These are phyloP conservation scores for Yarrowia sp. DNA, from an alignment of 805 yeast species.

Conservation along the genomic window DNA sequence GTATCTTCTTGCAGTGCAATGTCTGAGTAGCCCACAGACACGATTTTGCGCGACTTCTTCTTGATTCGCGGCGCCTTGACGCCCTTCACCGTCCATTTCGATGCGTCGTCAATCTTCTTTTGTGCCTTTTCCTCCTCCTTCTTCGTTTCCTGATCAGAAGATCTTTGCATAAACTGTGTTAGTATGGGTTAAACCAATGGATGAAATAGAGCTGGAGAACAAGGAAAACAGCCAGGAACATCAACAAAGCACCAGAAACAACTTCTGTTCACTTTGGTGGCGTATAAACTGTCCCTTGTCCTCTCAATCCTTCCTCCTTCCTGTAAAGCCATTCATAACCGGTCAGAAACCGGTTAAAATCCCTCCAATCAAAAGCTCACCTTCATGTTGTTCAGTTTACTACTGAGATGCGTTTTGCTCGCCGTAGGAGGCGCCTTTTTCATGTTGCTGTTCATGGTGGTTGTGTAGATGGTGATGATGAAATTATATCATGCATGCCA, in stretches of 20 bases:
- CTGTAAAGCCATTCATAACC: too few relatives aligned
- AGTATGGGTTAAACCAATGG: neutral
- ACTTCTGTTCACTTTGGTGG: neutral
- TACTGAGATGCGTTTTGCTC: conserved; percentile 36
- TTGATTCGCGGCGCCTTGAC: conserved; percentile 14
- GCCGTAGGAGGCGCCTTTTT: conserved; percentile 37
- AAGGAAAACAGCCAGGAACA: neutral
- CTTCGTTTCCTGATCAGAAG: conserved; percentile 17
- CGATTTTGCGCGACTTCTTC: conserved; percentile 26
- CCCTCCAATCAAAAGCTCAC: conserved; percentile 4
- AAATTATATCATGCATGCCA: conserved; percentile 21
- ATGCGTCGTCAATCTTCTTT: conserved; percentile 36
- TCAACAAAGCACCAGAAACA: too few relatives aligned
- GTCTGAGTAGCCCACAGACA: conserved; percentile 25
- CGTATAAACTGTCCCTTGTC: neutral
- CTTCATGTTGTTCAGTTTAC: conserved; percentile 36
- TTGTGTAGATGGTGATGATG: conserved; percentile 29
- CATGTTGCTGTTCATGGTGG: conserved; percentile 34
- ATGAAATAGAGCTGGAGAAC: neutral
- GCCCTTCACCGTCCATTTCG: conserved; percentile 28
- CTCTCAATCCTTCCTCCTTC: neutral
- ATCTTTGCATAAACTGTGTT: conserved; percentile 37
- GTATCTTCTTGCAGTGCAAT: conserved; percentile 28
- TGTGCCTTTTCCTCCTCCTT: conserved; percentile 31
- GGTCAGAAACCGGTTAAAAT: neutral